Evolutionary conservation across 1,139 yeast species (phyloP).

Genomic region (Yamadazyma pseudoaaseri): DNA sequence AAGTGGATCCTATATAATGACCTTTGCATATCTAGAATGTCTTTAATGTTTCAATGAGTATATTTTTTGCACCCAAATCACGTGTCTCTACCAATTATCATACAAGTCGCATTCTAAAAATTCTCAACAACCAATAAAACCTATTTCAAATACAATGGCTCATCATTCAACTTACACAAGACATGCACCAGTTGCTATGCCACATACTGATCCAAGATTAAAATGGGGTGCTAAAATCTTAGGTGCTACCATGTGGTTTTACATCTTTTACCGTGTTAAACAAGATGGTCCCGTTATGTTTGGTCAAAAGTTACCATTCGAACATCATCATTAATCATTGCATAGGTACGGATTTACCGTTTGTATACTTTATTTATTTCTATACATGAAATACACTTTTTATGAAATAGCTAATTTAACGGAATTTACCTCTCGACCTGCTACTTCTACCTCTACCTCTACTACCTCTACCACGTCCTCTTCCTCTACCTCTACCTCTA

Average conservation of each 20-base stretch:
- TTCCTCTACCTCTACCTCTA: slow-evolving; percentile 19
- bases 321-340: slow-evolving; percentile 28
- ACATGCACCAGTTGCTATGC: slow-evolving; percentile 53
- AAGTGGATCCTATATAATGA: slow-evolving; percentile 8
- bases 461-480: slow-evolving; percentile 17
- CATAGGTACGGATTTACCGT: neutral
- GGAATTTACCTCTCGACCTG: slow-evolving; percentile 6
- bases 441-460: slow-evolving; percentile 9
- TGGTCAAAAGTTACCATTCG: slow-evolving; percentile 46
- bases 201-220: slow-evolving; percentile 54
- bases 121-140: slow-evolving; percentile 4
- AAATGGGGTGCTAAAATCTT: slow-evolving; percentile 60
- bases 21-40: too few relatives aligned
- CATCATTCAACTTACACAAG: slow-evolving; percentile 46
- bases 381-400: slow-evolving; percentile 2
- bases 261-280: slow-evolving; percentile 75
- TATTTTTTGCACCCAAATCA: slow-evolving; percentile 3
- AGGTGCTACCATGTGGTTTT: slow-evolving; percentile 88
- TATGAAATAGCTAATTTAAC: neutral
- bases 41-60: too few relatives aligned
- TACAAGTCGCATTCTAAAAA: neutral
- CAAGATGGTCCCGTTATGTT: slow-evolving; percentile 66
- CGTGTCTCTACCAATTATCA: slow-evolving; percentile 1
- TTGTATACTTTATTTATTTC: slow-evolving; percentile 3
- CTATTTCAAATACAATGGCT: slow-evolving; percentile 4